Conservation (phyloP, 2,329 filamentous ascomycete genomes). For the Trichoderma oligosporum region DNA sequence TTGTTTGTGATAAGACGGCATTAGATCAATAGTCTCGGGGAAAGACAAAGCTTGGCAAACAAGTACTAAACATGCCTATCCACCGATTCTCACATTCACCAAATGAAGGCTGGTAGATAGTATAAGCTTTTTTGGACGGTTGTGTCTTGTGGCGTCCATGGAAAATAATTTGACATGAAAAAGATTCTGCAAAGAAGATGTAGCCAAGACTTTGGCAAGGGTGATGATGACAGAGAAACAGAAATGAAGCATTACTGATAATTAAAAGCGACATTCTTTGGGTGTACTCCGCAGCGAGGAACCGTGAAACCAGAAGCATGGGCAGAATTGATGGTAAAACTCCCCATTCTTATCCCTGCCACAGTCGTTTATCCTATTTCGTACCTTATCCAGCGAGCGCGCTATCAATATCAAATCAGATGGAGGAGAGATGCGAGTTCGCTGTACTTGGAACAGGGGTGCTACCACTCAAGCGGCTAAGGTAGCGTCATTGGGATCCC, state of each 20-base stretch:
- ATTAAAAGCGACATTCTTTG: not conserved
- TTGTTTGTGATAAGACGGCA: slow-evolving; percentile 13
- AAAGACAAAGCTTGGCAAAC: slow-evolving; percentile 1
- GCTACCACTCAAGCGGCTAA: not conserved
- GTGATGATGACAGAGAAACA: not conserved
- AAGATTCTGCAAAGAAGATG: not conserved
- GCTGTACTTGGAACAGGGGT: not conserved
- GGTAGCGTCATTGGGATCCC: slow-evolving; percentile 5
- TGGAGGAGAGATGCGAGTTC: not conserved
- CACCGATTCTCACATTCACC: not conserved
- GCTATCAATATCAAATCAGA: not conserved
- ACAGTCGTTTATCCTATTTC: not conserved
- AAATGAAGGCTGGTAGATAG: not conserved
- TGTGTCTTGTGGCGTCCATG: too few species aligned
- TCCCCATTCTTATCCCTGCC: not conserved
- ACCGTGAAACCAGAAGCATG: not conserved
- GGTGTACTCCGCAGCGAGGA: not conserved
- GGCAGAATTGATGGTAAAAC: not conserved
- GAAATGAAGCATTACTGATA: not conserved
- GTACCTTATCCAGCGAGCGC: not conserved
- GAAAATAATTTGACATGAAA: not conserved
- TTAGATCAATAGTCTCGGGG: not conserved
- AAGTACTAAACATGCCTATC: not conserved
- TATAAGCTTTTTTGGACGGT: too few species aligned
- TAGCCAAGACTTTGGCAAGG: not conserved